phyloP scores from a whole-genome alignment of 1,284 basidiomycete species.

The Agaricales sp. region DNA sequence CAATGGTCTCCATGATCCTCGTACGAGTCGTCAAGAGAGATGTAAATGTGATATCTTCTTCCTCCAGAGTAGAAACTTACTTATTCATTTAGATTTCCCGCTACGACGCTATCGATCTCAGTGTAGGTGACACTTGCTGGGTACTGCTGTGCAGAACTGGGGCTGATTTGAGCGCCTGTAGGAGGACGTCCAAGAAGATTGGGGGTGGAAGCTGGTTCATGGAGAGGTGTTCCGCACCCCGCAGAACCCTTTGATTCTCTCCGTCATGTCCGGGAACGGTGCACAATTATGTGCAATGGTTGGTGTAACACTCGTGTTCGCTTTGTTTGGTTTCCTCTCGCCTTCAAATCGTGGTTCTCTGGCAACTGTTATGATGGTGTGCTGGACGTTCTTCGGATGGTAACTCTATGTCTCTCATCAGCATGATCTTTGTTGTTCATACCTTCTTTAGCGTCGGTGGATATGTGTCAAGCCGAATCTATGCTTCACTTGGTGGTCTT shows the following conservation, averaged over 20 bases:
- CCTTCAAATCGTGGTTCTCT: slow-evolving; percentile 93
- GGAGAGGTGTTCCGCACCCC: slow-evolving; percentile 94
- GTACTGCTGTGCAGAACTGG: neutral
- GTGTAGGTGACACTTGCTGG: slow-evolving; percentile 33
- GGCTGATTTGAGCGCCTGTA: slow-evolving; percentile 19
- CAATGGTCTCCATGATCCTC: slow-evolving; percentile 91
- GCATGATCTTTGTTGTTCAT: slow-evolving; percentile 3
- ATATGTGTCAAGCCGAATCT: slow-evolving; percentile 82
- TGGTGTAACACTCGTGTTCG: slow-evolving; percentile 83
- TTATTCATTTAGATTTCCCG: slow-evolving; percentile 67
- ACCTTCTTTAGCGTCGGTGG: slow-evolving; percentile 60
- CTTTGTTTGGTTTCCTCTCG: slow-evolving; percentile 93
- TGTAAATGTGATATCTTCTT: slow-evolving; percentile 42
- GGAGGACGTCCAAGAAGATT: slow-evolving; percentile 97
- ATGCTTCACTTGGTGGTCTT: slow-evolving; percentile 75
- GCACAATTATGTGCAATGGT: slow-evolving; percentile 87
- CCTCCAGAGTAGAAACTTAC: slow-evolving; percentile 28
- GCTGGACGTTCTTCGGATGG: slow-evolving; percentile 91
- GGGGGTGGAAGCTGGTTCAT: slow-evolving; percentile 96
- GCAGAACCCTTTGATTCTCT: slow-evolving; percentile 66
- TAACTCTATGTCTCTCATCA: slow-evolving; percentile 13
- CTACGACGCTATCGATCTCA: slow-evolving; percentile 94
- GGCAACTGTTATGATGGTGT: slow-evolving; percentile 93
- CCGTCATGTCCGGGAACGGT: slow-evolving; percentile 86
- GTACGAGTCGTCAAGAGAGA: slow-evolving; percentile 83